phyloP scores from a whole-genome alignment of 306 rosid genomes.

The Dalbergia oliveri region DNA sequence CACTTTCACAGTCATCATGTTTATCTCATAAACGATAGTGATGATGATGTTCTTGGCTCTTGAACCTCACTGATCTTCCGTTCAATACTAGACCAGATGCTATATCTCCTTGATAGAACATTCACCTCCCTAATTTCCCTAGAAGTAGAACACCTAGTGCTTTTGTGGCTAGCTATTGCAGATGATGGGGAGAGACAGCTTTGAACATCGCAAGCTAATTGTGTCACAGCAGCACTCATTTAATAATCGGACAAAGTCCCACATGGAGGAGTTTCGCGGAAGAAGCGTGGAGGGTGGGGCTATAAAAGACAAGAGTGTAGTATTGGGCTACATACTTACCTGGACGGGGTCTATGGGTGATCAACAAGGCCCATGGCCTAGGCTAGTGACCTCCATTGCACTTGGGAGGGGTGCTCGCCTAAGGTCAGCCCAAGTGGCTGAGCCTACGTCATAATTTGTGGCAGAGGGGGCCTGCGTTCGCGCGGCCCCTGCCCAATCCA shows the following conservation, averaged over 20 bases:
- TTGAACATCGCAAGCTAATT: background rate
- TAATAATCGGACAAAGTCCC: background rate
- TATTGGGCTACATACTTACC: constrained; percentile 41
- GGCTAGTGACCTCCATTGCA: constrained; percentile 66
- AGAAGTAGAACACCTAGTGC: background rate
- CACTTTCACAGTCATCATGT: background rate
- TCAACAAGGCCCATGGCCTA: constrained; percentile 63
- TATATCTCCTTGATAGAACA: background rate
- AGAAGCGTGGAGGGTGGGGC: background rate
- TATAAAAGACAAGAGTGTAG: constrained; percentile 13
- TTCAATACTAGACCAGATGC: background rate
- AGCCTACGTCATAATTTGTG: constrained; percentile 80
- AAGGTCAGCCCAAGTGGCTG: constrained; percentile 72
- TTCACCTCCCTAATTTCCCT: background rate
- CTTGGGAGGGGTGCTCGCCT: constrained; percentile 59
- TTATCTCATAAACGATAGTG: no score
- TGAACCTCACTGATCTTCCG: no score
- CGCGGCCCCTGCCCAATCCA: constrained; percentile 62
- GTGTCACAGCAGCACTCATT: no score
- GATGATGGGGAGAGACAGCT: background rate
- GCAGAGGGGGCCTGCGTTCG: constrained; percentile 79
- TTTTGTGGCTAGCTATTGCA: background rate
- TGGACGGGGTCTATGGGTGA: constrained; percentile 72
- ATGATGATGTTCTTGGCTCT: no score
- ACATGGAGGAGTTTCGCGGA: background rate